Percentiles rank a stretch among this genome's conserved stretches.
Conservation (phyloP, 805 yeast species). For the Pichia manshurica region DNA sequence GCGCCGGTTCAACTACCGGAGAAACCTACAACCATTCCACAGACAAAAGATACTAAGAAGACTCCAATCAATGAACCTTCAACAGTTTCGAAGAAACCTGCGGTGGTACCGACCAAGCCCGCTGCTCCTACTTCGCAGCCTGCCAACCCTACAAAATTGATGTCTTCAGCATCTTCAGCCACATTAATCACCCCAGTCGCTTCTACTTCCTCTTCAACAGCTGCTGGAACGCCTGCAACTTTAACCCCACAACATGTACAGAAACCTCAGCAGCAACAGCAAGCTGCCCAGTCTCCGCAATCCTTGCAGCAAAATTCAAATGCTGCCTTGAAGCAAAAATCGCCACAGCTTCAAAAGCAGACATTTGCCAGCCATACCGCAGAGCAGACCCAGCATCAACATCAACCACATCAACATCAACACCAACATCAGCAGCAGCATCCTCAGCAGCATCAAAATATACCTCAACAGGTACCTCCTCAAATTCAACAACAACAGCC, state of each 20-base stretch:
- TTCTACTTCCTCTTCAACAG: not conserved
- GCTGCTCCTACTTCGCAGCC: not conserved
- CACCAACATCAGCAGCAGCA: slow-evolving; percentile 3
- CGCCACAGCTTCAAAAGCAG: slow-evolving; percentile 3
- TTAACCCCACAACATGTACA: not conserved
- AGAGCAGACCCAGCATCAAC: slow-evolving; percentile 1
- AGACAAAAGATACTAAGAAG: not conserved
- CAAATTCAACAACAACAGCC: not conserved
- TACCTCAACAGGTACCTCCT: not conserved
- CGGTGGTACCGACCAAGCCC: not conserved
- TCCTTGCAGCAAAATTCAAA: not conserved
- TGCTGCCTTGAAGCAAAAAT: not conserved
- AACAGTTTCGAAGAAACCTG: not conserved
- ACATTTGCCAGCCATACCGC: not conserved
- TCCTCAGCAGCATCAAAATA: not conserved
- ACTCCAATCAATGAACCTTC: not conserved
- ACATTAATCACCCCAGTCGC: not conserved
- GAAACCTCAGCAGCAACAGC: not conserved
- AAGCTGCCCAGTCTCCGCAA: not conserved
- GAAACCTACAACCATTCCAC: not conserved
- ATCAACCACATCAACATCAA: slow-evolving; percentile 11
- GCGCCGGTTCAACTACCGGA: not conserved
- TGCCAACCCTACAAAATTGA: not conserved
- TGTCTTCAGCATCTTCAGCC: not conserved
- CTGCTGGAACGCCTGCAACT: not conserved